These are phyloP conservation scores for Camelina neglecta DNA, from an alignment of 345 rosid genomes.

Conservation along the genomic window DNA sequence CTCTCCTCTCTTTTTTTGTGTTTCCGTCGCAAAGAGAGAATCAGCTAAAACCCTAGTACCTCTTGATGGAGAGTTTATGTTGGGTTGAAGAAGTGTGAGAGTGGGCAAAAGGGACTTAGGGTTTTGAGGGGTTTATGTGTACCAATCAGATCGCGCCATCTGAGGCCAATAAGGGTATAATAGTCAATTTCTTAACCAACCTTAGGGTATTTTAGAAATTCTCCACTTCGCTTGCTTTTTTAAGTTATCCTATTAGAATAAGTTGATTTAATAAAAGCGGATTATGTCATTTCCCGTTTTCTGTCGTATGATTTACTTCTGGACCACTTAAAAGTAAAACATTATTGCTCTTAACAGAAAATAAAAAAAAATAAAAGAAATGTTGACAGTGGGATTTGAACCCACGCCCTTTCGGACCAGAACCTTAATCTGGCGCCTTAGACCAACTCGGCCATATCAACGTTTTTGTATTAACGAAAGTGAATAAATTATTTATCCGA, in stretches of 20 bases:
- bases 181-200: neutral
- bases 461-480: neutral
- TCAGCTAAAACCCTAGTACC: slow-evolving; percentile 57
- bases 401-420: slow-evolving; percentile 99
- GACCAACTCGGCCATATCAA: slow-evolving; percentile 95
- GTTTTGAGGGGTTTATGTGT: slow-evolving; percentile 61
- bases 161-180: neutral
- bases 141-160: slow-evolving; percentile 33
- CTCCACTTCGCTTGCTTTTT: neutral
- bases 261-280: neutral
- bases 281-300: slow-evolving; percentile 4
- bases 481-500: neutral
- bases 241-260: slow-evolving; percentile 24
- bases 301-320: slow-evolving; percentile 17
- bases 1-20: neutral
- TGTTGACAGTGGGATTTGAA: slow-evolving; percentile 97
- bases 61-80: slow-evolving; percentile 13
- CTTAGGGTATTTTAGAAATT: slow-evolving; percentile 6
- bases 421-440: slow-evolving; percentile 99
- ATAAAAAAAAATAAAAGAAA: neutral
- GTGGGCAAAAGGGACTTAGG: slow-evolving; percentile 50
- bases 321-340: neutral
- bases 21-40: slow-evolving; percentile 24
- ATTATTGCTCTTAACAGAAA: neutral
- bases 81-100: slow-evolving; percentile 23